Evolutionary conservation across 2,329 filamentous ascomycete species (phyloP), one percentile per base, ranked within the genome.

Genomic region (Trichophyton schoenleinii): DNA sequence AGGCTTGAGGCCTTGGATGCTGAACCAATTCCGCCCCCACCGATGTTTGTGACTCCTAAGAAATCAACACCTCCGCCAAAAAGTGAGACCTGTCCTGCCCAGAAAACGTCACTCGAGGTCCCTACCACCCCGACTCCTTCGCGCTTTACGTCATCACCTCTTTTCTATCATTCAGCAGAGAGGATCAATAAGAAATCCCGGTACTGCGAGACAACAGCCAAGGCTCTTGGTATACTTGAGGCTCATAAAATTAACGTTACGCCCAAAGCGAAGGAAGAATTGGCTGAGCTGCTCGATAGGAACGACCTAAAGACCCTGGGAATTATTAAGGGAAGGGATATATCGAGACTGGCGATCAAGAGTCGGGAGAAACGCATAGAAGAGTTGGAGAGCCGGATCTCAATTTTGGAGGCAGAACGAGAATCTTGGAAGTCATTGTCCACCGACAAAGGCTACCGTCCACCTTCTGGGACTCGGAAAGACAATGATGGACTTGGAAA

Each of bases 321-420:
- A 0, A 77, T 88, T 20, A 77, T 78, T 44, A 80, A 80, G 64
- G 86, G 87, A 0, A 77, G 87, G 1, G 87, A 92, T 63, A 81
- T 86, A 5, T 80, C 82, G 2, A 75, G 88, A n/a, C 71, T 81
- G 7, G 81, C 80, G 3, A 68, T 89, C 38, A 84, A 83, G 68
- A 78, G 79, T 3, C 85, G 85, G 65, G 86, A 92, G 76, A 73
- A 83, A 70, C 75, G 84, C 74, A 77, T 87, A 70, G 73, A 79
- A 71, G 77, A 88, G 72, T 74, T 95, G 74, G 80, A 85, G 76
- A 76, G 88, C 69, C 75, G 86, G 66, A 77, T 95, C 79, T 73
- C 71, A 3, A 74, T 73, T 11, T 70, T 87, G 41, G 80, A 85
- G 68, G 77, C 78, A 13, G 80, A 85, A 68, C 71, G 76, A 48